Evolutionary conservation across 768 basidiomycete species (phyloP), one percentile per base, ranked within the genome.

Genomic region (Boletus sp.): DNA sequence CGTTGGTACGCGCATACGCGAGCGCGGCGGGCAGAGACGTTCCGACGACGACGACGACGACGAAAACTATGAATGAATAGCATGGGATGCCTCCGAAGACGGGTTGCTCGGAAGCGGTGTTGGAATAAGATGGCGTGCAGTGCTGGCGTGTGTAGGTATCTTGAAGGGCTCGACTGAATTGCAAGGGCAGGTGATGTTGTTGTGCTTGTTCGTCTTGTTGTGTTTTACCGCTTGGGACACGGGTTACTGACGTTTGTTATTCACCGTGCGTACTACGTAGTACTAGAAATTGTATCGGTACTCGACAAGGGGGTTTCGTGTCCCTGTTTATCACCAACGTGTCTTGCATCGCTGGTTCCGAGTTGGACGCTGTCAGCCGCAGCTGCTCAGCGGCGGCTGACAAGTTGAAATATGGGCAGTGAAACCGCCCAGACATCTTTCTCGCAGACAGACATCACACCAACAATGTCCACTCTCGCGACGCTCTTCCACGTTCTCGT

Each of bases 211-310:
- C 3, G 19, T 48, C 25, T 50, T 17, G 41, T 50, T 17, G 41
- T 47, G 19, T 49, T 48, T 4, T 32, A 17, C 10, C n/a, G 15
- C 29, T 30, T 23, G 13, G 21, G 25, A 19, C 14, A 13, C 25
- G 19, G 17, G 15, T 15, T 30, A 30, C 53, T 37, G 50, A 55
- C 33, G 7, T 37, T 27, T 54, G 30, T 38, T 29, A 19, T 48
- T 38, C 35, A 3, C n/a, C 47, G 17, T 34, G 7, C 6, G 35
- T 54, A 45, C 54, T 44, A 32, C 27, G n/a, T 42, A 25, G 10
- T 30, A 23, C 53, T 55, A 40, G 53, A 32, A 32, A 30, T 4
- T 45, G 43, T 56, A 45, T 45, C 42, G 35, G 37, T 55, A 55
- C 42, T 39, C 30, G n/a, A 54, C 17, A 11, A 25, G 21, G 15